Conservation (phyloP, 2,329 filamentous ascomycete genomes). For the Trichoderma polysporum region DNA sequence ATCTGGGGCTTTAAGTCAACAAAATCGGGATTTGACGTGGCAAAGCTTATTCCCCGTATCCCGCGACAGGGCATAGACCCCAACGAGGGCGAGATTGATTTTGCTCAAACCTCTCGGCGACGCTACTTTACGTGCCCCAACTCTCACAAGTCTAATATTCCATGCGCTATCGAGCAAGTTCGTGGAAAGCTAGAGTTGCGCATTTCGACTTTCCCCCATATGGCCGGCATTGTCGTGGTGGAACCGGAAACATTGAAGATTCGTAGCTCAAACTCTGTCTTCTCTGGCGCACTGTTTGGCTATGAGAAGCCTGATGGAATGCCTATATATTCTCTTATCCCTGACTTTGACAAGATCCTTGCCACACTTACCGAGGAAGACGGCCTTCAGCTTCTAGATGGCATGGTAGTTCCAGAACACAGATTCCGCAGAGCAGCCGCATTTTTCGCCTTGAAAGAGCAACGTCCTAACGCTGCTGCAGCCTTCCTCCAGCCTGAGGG, state of each 20-base stretch:
- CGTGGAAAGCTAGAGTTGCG: slow-evolving; percentile 70
- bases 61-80: slow-evolving; percentile 72
- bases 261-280: slow-evolving; percentile 91
- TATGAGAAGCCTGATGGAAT: slow-evolving; percentile 80
- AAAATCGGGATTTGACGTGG: slow-evolving; percentile 69
- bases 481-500: slow-evolving; percentile 84
- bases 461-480: slow-evolving; percentile 72
- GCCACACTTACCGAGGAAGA: slow-evolving; percentile 83
- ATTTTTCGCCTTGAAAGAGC: slow-evolving; percentile 78
- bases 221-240: slow-evolving; percentile 93
- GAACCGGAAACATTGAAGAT: slow-evolving; percentile 76
- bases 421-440: slow-evolving; percentile 89
- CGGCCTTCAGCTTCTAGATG: slow-evolving; percentile 77
- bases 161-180: slow-evolving; percentile 75
- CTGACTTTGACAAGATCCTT: slow-evolving; percentile 82
- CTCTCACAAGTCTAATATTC: slow-evolving; percentile 74
- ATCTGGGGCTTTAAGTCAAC: slow-evolving; percentile 80
- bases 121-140: slow-evolving; percentile 86
- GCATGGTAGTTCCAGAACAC: slow-evolving; percentile 95
- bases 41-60: slow-evolving; percentile 76
- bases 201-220: slow-evolving; percentile 93
- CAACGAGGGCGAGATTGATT: slow-evolving; percentile 72
- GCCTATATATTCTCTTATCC: slow-evolving; percentile 76
- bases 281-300: slow-evolving; percentile 89
- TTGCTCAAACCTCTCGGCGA: slow-evolving; percentile 68